Percentiles rank a stretch among this genome's conserved stretches.
Conservation (phyloP, 2,329 filamentous ascomycete species). For the Corinectria fuckeliana region DNA sequence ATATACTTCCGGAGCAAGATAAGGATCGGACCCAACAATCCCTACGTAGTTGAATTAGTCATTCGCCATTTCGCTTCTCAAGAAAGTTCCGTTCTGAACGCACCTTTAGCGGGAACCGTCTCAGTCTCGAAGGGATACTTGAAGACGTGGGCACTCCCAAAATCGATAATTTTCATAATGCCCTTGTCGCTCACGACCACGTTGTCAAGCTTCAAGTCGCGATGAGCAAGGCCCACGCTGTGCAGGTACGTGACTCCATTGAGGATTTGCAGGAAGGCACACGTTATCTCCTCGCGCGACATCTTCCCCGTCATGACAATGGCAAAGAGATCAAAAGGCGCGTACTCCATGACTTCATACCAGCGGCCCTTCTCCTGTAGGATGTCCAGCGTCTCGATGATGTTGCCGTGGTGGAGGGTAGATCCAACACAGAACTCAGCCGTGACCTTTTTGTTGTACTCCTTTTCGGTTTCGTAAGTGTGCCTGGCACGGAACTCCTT, state of each 20-base stretch:
- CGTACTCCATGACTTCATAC: conserved; percentile 99
- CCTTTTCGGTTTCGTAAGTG: conserved; percentile 90
- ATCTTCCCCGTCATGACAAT: conserved; percentile 99
- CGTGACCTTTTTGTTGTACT: conserved; percentile 97
- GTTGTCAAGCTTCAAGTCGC: conserved; percentile 96
- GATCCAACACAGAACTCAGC: conserved; percentile 98
- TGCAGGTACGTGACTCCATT: conserved; percentile 95
- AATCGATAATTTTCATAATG: conserved; percentile 99
- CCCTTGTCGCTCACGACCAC: conserved; percentile 95
- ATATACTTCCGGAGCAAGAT: conserved; percentile 95
- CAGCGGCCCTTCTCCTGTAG: conserved; percentile 92
- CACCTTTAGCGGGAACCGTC: conserved; percentile 48
- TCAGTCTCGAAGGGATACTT: conserved; percentile 94
- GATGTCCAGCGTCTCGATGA: conserved; percentile 97
- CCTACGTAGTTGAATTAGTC: conserved; percentile 46
- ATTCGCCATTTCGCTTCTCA: background rate
- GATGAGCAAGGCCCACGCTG: conserved; percentile 91
- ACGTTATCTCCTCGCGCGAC: conserved; percentile 87
- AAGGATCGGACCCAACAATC: conserved; percentile 86
- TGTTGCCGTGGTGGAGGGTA: conserved; percentile 95
- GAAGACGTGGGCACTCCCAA: conserved; percentile 96
- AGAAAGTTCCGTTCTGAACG: background rate
- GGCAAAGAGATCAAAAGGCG: conserved; percentile 93
- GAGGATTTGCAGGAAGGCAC: conserved; percentile 91
- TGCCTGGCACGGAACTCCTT: conserved; percentile 96